These are phyloP conservation scores for Domatiomyces globalis DNA, from an alignment of 2,329 filamentous ascomycete genomes.

Conservation along the genomic window DNA sequence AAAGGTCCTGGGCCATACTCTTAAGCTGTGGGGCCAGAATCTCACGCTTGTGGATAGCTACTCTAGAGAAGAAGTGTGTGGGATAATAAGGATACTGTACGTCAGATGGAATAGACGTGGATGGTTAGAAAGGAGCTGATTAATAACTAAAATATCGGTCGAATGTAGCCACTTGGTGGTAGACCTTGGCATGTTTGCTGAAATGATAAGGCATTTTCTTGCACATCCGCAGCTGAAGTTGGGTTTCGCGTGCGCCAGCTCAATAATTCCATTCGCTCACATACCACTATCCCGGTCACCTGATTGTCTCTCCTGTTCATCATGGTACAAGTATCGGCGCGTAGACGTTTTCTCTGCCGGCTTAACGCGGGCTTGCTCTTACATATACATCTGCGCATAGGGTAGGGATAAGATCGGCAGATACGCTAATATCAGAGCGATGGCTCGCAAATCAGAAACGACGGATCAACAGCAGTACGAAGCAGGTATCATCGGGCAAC, in stretches of 20 bases:
- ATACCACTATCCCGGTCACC: not conserved
- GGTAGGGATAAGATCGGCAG: not conserved
- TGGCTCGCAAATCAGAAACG: slow-evolving; percentile 3
- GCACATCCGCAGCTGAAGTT: not conserved
- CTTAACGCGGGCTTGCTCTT: not conserved
- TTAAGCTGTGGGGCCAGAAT: no score
- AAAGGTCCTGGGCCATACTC: no score
- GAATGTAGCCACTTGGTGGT: no score
- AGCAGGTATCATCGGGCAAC: slow-evolving; percentile 2
- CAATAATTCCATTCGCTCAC: not conserved
- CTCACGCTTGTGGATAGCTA: no score
- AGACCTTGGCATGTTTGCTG: not conserved
- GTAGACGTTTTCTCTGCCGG: not conserved
- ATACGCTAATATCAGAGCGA: not conserved
- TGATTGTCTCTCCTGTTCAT: not conserved
- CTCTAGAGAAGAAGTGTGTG: no score
- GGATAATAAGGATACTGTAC: no score
- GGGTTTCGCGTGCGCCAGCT: not conserved
- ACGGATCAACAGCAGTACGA: slow-evolving; percentile 8
- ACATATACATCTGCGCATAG: not conserved
- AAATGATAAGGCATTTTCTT: not conserved
- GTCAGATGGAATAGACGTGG: no score
- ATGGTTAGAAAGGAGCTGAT: no score
- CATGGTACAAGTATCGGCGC: not conserved
- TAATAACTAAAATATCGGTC: no score